Evolutionary conservation across 2,329 filamentous ascomycete species (phyloP), one percentile per base, ranked within the genome.

Genomic region (Monosporascus ibericus): DNA sequence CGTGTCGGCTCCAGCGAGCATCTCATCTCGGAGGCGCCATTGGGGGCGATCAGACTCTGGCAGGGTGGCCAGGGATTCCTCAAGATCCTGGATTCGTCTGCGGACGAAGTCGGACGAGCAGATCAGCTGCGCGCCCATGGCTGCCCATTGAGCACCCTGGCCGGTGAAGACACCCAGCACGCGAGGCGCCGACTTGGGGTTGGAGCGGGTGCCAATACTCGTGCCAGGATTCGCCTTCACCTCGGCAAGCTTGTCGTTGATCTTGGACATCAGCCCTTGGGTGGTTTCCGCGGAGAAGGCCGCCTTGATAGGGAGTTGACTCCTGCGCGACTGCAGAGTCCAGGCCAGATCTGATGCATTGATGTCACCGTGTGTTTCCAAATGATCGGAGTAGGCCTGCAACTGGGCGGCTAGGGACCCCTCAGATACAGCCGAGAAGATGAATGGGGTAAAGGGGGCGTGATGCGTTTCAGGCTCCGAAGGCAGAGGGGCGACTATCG

Each of bases 121-220:
- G 27, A 25, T 0, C 25, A 8, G 2, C 2, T 9, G 7, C 2
- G 25, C 25, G 2, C 59, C 65, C 63, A 67, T 66, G 1, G 47
- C 22, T 4, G 61, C 37, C 63, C 63, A 69, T 37, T 69, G 67
- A 0, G 65, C 66, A 5, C 67, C 67, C 49, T 70, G 67, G 0
- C 67, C 65, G 2, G 67, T 68, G 50, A 68, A 70, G 9, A 69
- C 55, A 6, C 60, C 62, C 1, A 66, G 47, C 2, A 27, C 6
- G 7, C 25, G 25, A 27, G 25, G 25, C 25, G 25, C 8, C 1
- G 25, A 7, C 25, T 25, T 25, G 25, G 1, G 1, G 25, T 1
- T 8, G 2, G 25, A 7, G 25, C 25, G 25, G 2, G 6, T 25
- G 25, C 25, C 25, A 7, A 25, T 7, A 1, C 1, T 2, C 25